phyloP scores from a whole-genome alignment of 2,329 filamentous ascomycete species.

The Alternaria tenuissima region DNA sequence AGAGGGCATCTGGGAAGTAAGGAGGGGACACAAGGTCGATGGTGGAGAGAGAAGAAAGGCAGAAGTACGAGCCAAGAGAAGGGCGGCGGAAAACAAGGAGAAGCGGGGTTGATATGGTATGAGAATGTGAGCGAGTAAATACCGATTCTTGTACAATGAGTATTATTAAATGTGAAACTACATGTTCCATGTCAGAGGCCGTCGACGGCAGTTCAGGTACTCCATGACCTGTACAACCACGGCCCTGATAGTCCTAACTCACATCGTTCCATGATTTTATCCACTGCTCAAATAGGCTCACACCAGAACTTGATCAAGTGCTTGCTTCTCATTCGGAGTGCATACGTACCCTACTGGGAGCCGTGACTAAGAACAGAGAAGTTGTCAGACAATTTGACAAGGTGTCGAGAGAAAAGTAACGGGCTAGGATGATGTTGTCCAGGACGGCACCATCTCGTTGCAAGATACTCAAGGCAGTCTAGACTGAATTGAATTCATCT shows the following conservation, averaged over 20 bases:
- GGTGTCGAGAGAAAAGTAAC: no score
- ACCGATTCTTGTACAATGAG: slow-evolving; percentile 8
- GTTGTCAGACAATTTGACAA: no score
- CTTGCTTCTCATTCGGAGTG: no score
- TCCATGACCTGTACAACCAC: background rate
- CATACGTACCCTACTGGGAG: no score
- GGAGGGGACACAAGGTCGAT: slow-evolving; percentile 88
- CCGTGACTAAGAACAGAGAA: no score
- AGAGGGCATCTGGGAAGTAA: slow-evolving; percentile 94
- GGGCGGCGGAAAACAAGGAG: slow-evolving; percentile 79
- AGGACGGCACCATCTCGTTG: background rate
- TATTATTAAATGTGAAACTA: slow-evolving; percentile 2
- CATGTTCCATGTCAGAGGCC: background rate
- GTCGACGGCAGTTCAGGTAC: background rate
- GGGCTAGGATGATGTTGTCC: no score
- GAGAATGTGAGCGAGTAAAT: background rate
- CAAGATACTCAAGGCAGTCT: background rate
- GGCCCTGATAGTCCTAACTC: background rate
- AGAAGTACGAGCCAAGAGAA: slow-evolving; percentile 86
- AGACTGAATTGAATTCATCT: background rate
- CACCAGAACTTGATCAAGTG: no score
- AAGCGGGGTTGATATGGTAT: slow-evolving; percentile 51
- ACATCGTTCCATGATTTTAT: background rate
- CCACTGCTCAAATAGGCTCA: no score
- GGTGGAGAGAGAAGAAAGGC: slow-evolving; percentile 91